Evolutionary conservation across 345 rosid species (phyloP), one percentile per base, ranked within the genome.

Genomic region (Citropsis articulata): DNA sequence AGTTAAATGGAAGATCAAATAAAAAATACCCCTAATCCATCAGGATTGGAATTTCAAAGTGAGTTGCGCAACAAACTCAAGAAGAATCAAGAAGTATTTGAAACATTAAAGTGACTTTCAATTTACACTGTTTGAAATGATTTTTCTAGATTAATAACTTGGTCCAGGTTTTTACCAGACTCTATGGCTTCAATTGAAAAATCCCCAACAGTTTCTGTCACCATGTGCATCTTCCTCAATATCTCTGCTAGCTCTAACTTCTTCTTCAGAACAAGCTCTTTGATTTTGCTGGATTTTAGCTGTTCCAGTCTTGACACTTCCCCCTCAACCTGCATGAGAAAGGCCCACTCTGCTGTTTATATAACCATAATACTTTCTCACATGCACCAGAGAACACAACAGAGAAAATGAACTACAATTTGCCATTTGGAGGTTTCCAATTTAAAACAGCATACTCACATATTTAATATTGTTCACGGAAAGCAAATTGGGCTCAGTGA

Each of bases 251-350:
- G 84, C 72, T 91, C 97, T 9, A 86, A 69, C 84, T 80, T 86
- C 94, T 86, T 91, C 83, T 85, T 91, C 57, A 89, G 83, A 79
- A 90, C 85, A 77, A 91, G 76, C 79, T 93, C 96, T 79, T 90
- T 90, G 87, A 93, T 80, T 85, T 84, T 93, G 67, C 85, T 83
- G 69, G 83, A 83, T 84, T 90, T 93, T 7, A 91, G 84, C 85
- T 85, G 80, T 77, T 87, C 88, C 53, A 91, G 87, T 78, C 92
- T 85, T 16, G 53, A 71, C 67, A 90, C 92, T 86, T 93, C 98
- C 22, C 78, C 88, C 86, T 88, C 95, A 71, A 89, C 92, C 96
- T 90, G 84, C 72, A 28, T 9, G 56, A 55, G 77, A 21, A 80
- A 50, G 56, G 18, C 40, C 64, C 75, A 48, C 16, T 25, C 40